Base-by-base conservation (phyloP, 2,329 filamentous ascomycete species). In the Lecanoromycetidae sp. region DNA sequence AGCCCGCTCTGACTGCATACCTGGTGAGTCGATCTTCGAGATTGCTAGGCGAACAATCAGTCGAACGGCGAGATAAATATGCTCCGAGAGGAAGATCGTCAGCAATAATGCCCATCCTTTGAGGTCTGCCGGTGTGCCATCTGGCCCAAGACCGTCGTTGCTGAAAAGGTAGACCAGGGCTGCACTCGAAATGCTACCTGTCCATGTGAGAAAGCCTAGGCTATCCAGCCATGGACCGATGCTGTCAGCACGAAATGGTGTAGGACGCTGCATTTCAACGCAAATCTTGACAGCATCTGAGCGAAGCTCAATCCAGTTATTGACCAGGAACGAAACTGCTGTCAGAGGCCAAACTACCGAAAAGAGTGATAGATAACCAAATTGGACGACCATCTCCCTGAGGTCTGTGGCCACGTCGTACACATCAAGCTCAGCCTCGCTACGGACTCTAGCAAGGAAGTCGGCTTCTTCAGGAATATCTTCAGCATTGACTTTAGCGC, bases 321-420 rank as follows among this genome's bases (percentile, higher is more conserved):
- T 96, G 64, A 91, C 70, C 10, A 96, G 69, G 68, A 96, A 96
- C 1, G 84, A 90, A 48, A 87, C 74, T 2, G 84, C 82, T 0
- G 90, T 88, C n/a, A 96, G 70, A 0, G 91, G 91, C 91, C 91
- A 98, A 46, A 94, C 80, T 2, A 91, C 84, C 0, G 86, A 91
- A 64, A 96, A 96, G 8, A 96, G 74, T 0, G 84, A 82, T 0
- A 98, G 73, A 61, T 95, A 96, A 25, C 88, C 87, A 70, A 76
- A 87, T 57, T 91, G 86, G 51, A 94, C 78, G 23, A 87, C 78
- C 87, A 94, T 94, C 67, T 98, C 91, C 30, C 91, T 76, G 53
- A 95, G 85, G 61, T 98, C 91, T 15, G 77, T 75, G 0, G 87
- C 86, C 1, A 96, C 90, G 61, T 96, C 85, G 66, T 98, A 98